phyloP scores from a whole-genome alignment of 2,329 filamentous ascomycete genomes.

The Aspergillus transmontanensis region DNA sequence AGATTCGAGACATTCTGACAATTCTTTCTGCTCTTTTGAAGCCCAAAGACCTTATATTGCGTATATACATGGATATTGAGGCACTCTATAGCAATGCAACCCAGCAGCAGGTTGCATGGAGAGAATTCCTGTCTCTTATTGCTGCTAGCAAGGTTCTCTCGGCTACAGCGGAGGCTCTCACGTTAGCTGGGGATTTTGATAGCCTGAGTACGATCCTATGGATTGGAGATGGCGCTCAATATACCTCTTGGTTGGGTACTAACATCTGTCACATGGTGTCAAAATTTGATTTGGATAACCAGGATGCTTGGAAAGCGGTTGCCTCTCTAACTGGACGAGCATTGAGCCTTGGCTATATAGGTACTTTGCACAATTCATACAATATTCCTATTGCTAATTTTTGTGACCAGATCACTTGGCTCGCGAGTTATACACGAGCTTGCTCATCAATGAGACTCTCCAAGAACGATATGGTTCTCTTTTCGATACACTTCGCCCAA shows the following conservation, averaged over 20 bases:
- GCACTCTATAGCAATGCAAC: constrained; percentile 41
- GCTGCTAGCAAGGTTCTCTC: constrained; percentile 64
- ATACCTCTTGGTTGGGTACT: constrained; percentile 70
- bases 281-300: constrained; percentile 43
- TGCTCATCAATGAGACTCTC: constrained; percentile 35
- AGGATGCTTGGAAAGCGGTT: constrained; percentile 35
- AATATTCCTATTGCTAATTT: constrained; percentile 17
- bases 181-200: constrained; percentile 36
- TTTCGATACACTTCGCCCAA: constrained; percentile 46
- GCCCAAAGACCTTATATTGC: constrained; percentile 43
- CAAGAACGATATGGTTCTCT: constrained; percentile 39
- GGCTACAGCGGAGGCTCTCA: constrained; percentile 57
- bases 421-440: constrained; percentile 39
- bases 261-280: constrained; percentile 57
- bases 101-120: constrained; percentile 62
- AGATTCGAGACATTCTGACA: constrained; percentile 40
- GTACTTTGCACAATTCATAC: constrained; percentile 45
- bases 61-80: constrained; percentile 51
- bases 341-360: constrained; percentile 71
- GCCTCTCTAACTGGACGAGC: constrained; percentile 58
- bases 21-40: constrained; percentile 46
- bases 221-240: constrained; percentile 66
- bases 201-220: constrained; percentile 49
- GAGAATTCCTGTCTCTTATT: constrained; percentile 61
- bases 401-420: constrained; percentile 41